Base-by-base conservation (phyloP, 768 basidiomycete species). In the Clitopilus passeckerianus region DNA sequence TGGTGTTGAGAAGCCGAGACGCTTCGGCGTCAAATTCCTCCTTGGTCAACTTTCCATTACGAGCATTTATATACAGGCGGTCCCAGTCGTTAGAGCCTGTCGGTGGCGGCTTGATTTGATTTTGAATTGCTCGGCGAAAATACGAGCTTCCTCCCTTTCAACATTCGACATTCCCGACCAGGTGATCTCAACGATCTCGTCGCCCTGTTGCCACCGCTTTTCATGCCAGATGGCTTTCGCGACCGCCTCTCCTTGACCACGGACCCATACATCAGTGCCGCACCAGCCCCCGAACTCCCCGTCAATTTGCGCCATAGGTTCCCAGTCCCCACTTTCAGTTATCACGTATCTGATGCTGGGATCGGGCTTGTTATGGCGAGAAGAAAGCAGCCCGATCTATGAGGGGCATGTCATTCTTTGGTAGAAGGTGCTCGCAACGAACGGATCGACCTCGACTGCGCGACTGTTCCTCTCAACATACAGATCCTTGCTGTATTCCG, bases 181-280 rank as follows among this genome's bases (percentile, higher is more conserved):
- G 22, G 60, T 62, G 44, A 65, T 63, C n/a, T 61, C 60, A 12
- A 53, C 8, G 27, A 66, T 54, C 12, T 63, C 37, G 20, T 56
- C 59, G 8, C 34, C 53, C 10, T 3, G 37, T 22, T 59, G 30
- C 59, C 53, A 69, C 16, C 56, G 55, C 14, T 61, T 20, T 57
- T 70, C 63, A 30, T 54, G 69, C 69, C 67, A 70, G 2, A 70
- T 59, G 15, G 60, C 65, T 53, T 67, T 70, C 34, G 66, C 63
- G 12, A 70, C 37, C 0, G 63, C 65, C 7, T 55, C 62, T 9
- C 68, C 63, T 50, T 68, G 68, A 1, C 24, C 65, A 7, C 69
- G 69, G 20, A 69, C 60, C 68, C 67, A 68, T 18, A 59, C 12
- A 2, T 63, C 64, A 10, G 60, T n/a, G 4, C 67, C 68, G 41